phyloP scores from a whole-genome alignment of 352 stramenopile genomes.

The Halophytophthora polymorphica region DNA sequence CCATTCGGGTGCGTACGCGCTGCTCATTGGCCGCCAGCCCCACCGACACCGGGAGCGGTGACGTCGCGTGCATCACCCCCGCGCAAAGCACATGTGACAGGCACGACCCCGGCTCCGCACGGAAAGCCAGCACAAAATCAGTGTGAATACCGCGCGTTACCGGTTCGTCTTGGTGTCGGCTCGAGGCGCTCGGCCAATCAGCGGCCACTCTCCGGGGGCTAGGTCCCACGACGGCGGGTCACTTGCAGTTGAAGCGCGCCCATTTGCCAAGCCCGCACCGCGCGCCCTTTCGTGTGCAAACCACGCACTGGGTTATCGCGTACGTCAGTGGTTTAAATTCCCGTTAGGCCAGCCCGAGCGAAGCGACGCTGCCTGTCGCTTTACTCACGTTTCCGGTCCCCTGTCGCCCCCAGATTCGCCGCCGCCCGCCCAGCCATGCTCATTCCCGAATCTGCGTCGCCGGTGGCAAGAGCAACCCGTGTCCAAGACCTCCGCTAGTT shows the following conservation, averaged over 20 bases:
- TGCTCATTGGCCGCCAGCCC: constrained; percentile 2
- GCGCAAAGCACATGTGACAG: constrained; percentile 10
- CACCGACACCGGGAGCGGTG: background rate
- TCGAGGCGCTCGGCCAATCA: background rate
- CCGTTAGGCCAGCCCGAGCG: too few relatives aligned
- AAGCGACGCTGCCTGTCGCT: too few relatives aligned
- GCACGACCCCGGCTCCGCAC: background rate
- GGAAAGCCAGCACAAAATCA: background rate
- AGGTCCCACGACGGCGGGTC: constrained; percentile 4
- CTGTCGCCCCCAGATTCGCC: too few relatives aligned
- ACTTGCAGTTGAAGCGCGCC: constrained; percentile 29
- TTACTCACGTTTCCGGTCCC: too few relatives aligned
- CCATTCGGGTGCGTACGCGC: background rate
- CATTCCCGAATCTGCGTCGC: constrained; percentile 11
- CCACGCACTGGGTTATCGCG: too few relatives aligned
- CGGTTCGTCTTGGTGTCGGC: background rate
- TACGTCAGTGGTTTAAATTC: too few relatives aligned
- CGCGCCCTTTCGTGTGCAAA: constrained; percentile 25
- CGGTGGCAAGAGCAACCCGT: too few relatives aligned
- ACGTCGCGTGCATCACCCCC: constrained; percentile 14
- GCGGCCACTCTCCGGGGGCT: background rate
- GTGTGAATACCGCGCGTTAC: background rate
- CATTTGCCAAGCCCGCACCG: constrained; percentile 12
- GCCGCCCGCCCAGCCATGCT: too few relatives aligned
- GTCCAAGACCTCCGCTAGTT: too few relatives aligned